Evolutionary conservation across 164 flowering plant genomes (phyloP).

Genomic region (Dillenia suffruticosa): DNA sequence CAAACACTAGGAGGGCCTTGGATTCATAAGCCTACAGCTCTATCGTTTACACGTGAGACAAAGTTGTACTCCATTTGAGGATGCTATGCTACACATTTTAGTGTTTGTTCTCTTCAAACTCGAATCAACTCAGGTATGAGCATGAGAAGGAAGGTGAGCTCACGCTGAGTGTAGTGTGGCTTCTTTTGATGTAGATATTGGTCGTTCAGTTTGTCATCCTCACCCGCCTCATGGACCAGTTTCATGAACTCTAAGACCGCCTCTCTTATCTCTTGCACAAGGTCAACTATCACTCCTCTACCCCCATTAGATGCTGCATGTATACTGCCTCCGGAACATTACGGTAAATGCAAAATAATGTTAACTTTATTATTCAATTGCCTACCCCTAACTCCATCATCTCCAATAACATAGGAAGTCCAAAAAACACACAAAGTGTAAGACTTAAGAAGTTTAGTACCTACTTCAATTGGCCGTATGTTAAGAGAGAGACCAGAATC

Average conservation of each 20-base stretch:
- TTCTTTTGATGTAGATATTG: conserved; percentile 4
- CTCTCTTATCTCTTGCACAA: conserved; percentile 66
- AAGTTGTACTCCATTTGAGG: too few species aligned
- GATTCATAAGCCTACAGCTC: too few species aligned
- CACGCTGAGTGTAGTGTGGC: conserved; percentile 59
- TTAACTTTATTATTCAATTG: too few species aligned
- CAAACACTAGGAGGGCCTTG: too few species aligned
- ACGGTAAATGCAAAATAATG: conserved; percentile 27
- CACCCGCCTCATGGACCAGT: not conserved
- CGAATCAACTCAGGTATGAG: conserved; percentile 82
- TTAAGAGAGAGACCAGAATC: conserved; percentile 73
- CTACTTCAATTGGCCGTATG: conserved; percentile 87
- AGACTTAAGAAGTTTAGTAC: not conserved
- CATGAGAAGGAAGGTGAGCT: conserved; percentile 76
- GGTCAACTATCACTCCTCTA: conserved; percentile 89
- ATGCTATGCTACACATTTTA: too few species aligned
- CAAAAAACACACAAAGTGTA: not conserved
- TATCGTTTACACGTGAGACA: too few species aligned
- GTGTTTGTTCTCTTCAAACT: not conserved
- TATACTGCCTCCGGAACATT: conserved; percentile 89
- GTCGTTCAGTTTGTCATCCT: conserved; percentile 13
- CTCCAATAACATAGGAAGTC: not conserved
- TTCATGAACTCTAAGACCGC: conserved; percentile 29
- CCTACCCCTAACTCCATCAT: too few species aligned
- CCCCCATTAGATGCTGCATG: conserved; percentile 90